Evolutionary conservation across 768 basidiomycete genomes (phyloP), one percentile per base, ranked within the genome.

Genomic region (Crepidotus variabilis): DNA sequence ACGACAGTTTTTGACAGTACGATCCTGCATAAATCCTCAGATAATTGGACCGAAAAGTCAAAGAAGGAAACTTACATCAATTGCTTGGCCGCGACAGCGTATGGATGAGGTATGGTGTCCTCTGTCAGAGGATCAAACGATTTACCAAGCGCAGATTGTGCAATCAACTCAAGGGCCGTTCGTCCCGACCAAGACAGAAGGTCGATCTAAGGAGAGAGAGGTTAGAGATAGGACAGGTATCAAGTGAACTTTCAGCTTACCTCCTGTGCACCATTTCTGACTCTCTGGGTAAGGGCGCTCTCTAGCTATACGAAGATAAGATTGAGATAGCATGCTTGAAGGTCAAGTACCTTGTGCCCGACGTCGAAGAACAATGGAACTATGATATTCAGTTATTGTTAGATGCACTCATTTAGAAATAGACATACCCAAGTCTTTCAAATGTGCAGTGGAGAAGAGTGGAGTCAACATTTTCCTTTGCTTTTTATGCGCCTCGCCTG

Each of bases 101-200:
- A 65, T 24, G 52, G 61, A 56, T 52, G 55, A 18, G 53, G 57
- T 13, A 49, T 43, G 5, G 50, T 13, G 14, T 65, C 64, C n/a
- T 64, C 64, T 22, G 46, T 53, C 8, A 75, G 62, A 2, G 64
- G 54, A 34, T 75, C 72, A 50, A 75, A 74, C 1, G 73, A 72
- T 45, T 67, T 68, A 0, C 75, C 75, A 14, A 76, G 63, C 5
- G 73, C 71, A 16, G 67, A 68, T 61, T 72, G 71, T 8, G 72
- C 73, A 35, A n/a, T n/a, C n/a, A n/a, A n/a, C n/a, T n/a, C n/a
- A n/a, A n/a, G n/a, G n/a, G n/a, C n/a, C n/a, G n/a, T 76, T 67
- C 36, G 74, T 60, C 49, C 75, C 73, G 24, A 75, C n/a, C n/a
- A 65, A 18, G 74, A 68, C 9, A 68, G 63, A 14, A 73, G 68